A percentile compares a stretch with the other conserved stretches of the same genome.
Conservation (phyloP, 192 early-diverging fungal genomes). For the Podila epicladia region DNA sequence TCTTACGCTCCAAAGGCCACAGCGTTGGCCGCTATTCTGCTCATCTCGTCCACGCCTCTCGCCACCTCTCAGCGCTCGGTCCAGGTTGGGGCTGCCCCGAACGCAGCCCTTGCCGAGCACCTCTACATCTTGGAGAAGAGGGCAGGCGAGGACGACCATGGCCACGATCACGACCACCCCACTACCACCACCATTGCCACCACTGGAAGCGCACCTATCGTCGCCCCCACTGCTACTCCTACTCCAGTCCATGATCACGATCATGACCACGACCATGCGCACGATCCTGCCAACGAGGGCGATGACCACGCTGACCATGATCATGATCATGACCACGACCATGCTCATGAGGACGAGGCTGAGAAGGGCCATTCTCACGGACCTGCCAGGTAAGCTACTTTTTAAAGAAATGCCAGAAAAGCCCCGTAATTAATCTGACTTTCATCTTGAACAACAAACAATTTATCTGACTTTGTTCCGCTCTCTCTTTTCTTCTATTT, state of each 20-base stretch:
- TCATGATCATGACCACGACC: too few species aligned
- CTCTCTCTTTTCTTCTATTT: background rate
- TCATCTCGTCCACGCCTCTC: background rate
- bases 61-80: background rate
- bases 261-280: background rate
- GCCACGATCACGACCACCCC: constrained; percentile 28
- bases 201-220: background rate
- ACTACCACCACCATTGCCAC: background rate
- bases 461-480: background rate
- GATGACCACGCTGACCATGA: constrained; percentile 8
- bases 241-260: background rate
- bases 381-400: constrained; percentile 26
- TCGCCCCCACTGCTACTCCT: background rate
- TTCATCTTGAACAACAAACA: background rate
- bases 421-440: background rate
- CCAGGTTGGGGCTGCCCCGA: background rate
- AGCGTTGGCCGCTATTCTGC: background rate
- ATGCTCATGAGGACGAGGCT: background rate
- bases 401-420: too few species aligned
- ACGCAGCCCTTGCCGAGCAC: background rate
- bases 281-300: background rate
- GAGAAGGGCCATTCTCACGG: constrained; percentile 33
- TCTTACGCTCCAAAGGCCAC: background rate
- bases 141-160: constrained; percentile 23
- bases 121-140: constrained; percentile 8